Evolutionary conservation across 805 yeast species (phyloP).

Genomic region (Teunomyces barrocoloradensis): DNA sequence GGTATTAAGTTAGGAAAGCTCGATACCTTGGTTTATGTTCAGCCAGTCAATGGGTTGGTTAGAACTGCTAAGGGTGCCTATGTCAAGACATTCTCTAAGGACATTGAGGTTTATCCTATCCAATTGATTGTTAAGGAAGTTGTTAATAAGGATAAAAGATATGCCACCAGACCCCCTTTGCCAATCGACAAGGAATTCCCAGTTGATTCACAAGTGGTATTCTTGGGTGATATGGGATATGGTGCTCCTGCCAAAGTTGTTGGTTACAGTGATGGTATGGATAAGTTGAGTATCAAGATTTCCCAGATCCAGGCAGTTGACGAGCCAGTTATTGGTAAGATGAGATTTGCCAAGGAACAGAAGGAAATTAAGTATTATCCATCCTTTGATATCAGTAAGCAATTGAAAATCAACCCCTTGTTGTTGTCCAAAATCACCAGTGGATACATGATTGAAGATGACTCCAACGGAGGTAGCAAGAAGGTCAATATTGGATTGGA

Average conservation of each 20-base stretch:
- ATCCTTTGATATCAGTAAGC: conserved; percentile 60
- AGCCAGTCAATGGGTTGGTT: conserved; percentile 72
- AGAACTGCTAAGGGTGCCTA: conserved; percentile 71
- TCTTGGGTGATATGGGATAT: conserved; percentile 82
- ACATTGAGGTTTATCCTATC: conserved; percentile 62
- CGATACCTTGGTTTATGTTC: conserved; percentile 64
- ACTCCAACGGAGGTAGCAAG: conserved; percentile 22
- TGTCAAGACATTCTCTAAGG: conserved; percentile 62
- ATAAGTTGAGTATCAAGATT: conserved; percentile 50
- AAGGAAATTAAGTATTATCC: conserved; percentile 59
- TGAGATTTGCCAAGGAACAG: conserved; percentile 57
- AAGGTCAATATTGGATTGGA: conserved; percentile 75
- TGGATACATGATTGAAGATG: conserved; percentile 57
- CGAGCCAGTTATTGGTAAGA: conserved; percentile 67
- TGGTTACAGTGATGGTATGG: conserved; percentile 48
- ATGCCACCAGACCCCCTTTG: conserved; percentile 63
- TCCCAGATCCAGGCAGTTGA: conserved; percentile 34
- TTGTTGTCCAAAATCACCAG: conserved; percentile 79
- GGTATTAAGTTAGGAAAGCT: conserved; percentile 62
- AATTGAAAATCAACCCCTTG: conserved; percentile 55
- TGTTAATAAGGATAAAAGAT: conserved; percentile 70
- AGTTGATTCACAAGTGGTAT: conserved; percentile 62
- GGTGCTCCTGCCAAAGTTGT: conserved; percentile 73
- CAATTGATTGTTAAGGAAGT: conserved; percentile 79
- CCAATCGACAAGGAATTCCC: conserved; percentile 87